Percentiles rank a stretch among this genome's conserved stretches.
Evolutionary conservation across 2,329 filamentous ascomycete species (phyloP).

Genomic region (Cytospora piceae): DNA sequence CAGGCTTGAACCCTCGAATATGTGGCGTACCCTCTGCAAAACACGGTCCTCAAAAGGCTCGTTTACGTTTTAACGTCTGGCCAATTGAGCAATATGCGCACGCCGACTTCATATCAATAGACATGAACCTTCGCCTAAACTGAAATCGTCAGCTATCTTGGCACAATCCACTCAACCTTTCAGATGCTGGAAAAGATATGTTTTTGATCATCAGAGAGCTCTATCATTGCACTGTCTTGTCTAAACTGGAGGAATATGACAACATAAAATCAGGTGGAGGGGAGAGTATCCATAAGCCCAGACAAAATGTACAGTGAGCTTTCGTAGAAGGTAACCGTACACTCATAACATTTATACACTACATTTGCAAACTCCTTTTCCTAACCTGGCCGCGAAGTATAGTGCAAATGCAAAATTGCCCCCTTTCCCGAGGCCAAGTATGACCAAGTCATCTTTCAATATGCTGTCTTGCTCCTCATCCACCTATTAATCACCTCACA

Average conservation of each 20-base stretch:
- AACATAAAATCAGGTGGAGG: conserved; percentile 34
- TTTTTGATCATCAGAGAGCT: conserved; percentile 1
- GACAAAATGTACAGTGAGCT: conserved; percentile 32
- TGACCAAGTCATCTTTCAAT: conserved; percentile 1
- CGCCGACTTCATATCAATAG: neutral
- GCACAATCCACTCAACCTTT: neutral
- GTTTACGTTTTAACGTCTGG: neutral
- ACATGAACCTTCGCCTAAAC: neutral
- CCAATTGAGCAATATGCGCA: neutral
- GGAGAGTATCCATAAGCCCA: conserved; percentile 35
- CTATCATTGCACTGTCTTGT: conserved; percentile 32
- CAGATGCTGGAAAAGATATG: neutral
- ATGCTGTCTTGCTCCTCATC: conserved; percentile 6
- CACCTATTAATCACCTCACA: conserved; percentile 14
- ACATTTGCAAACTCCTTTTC: conserved; percentile 30
- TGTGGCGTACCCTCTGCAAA: neutral
- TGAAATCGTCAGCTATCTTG: neutral
- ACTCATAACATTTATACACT: conserved; percentile 35
- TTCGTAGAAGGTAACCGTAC: conserved; percentile 30
- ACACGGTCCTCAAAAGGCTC: neutral
- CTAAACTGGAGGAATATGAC: conserved; percentile 38
- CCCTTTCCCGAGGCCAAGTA: conserved; percentile 24
- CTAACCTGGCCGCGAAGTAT: conserved; percentile 25
- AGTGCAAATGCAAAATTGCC: conserved; percentile 31
- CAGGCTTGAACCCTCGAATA: neutral